Percentiles rank a stretch among this genome's conserved stretches.
Conservation (phyloP, 1,284 basidiomycete species). For the Chondrostereum purpureum region DNA sequence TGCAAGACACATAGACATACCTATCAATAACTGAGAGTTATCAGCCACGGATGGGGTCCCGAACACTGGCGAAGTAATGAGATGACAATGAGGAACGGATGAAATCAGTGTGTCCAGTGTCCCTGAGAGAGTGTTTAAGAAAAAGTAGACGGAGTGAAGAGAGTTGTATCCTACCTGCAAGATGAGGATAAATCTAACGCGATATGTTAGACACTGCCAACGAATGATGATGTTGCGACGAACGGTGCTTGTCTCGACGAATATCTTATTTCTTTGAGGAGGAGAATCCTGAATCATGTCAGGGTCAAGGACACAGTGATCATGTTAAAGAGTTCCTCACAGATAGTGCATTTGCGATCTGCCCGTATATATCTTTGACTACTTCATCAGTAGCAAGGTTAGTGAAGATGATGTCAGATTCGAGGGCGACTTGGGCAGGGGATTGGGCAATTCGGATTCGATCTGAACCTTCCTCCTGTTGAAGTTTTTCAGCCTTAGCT, state of each 20-base stretch:
- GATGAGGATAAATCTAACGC: constrained; percentile 58
- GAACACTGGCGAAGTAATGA: constrained; percentile 79
- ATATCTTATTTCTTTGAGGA: constrained; percentile 54
- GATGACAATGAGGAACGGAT: constrained; percentile 51
- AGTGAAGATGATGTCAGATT: constrained; percentile 80
- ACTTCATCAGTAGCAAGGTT: constrained; percentile 71
- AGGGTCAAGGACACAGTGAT: constrained; percentile 10
- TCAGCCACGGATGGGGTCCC: constrained; percentile 69
- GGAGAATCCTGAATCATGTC: constrained; percentile 27
- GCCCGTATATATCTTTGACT: constrained; percentile 61
- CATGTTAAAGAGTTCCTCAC: constrained; percentile 17
- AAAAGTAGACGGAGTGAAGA: no score
- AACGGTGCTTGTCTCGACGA: constrained; percentile 79
- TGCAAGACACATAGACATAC: constrained; percentile 2
- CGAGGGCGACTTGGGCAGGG: constrained; percentile 48
- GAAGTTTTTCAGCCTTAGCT: constrained; percentile 52
- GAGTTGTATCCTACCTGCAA: no score
- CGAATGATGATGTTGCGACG: constrained; percentile 19
- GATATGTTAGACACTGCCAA: constrained; percentile 4
- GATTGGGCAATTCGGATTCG: constrained; percentile 49
- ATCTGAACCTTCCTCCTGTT: constrained; percentile 44
- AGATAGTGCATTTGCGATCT: constrained; percentile 53
- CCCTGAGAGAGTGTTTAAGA: no score
- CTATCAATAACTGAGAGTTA: constrained; percentile 63
- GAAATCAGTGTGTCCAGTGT: constrained; percentile 71